Conservation (phyloP, 169 alveolate species). For the Plasmodium inui region DNA sequence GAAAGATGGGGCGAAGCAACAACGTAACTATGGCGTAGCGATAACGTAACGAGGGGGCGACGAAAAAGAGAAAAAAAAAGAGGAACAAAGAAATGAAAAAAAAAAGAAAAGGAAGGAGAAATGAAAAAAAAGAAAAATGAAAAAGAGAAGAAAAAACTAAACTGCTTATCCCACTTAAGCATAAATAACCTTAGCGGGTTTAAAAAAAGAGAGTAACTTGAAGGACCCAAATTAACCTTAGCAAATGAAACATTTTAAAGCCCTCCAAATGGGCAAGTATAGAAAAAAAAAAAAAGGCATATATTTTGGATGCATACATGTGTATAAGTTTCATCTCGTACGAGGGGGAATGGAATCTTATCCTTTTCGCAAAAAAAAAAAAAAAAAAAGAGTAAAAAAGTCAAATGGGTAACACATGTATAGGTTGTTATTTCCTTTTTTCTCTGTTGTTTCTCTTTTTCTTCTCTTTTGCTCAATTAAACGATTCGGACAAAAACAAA, state of each 20-base stretch:
- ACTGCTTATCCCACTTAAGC: background rate
- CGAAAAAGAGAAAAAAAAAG: background rate
- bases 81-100: background rate
- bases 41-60: background rate
- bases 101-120: background rate
- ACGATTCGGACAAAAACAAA: constrained; percentile 2
- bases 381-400: constrained; percentile 4
- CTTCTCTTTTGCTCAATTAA: background rate
- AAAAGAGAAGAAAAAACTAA: background rate
- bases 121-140: background rate
- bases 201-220: background rate
- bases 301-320: background rate
- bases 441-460: background rate
- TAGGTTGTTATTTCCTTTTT: background rate
- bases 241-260: background rate
- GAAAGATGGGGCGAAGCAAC: background rate
- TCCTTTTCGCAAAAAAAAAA: background rate
- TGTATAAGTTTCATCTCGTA: background rate
- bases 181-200: background rate
- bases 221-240: background rate
- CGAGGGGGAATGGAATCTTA: background rate
- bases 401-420: background rate
- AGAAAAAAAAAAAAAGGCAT: background rate
- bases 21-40: background rate
- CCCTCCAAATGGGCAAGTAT: background rate